These are phyloP conservation scores for Monilinia aucupariae DNA, from an alignment of 2,329 filamentous ascomycete species.

Conservation along the genomic window DNA sequence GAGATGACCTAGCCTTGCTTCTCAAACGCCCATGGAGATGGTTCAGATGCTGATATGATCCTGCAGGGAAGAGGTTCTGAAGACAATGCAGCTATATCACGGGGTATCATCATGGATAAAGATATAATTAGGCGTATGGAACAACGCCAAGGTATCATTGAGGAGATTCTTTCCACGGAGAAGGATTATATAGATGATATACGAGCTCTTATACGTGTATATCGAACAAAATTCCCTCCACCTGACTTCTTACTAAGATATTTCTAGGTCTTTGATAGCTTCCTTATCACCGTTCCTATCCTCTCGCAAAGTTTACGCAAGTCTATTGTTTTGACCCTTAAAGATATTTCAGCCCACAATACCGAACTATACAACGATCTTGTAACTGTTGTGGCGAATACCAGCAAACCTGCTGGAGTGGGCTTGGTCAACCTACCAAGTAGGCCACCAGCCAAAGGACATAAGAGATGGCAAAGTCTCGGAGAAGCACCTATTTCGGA, in stretches of 20 bases:
- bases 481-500: conserved; percentile 36
- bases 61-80: conserved; percentile 50
- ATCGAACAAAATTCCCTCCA: conserved; percentile 44
- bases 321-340: conserved; percentile 73
- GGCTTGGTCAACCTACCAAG: conserved; percentile 28
- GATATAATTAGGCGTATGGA: conserved; percentile 65
- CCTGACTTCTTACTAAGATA: conserved; percentile 63
- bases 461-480: conserved; percentile 45
- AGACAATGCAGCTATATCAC: conserved; percentile 54
- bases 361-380: conserved; percentile 74
- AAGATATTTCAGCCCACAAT: conserved; percentile 76
- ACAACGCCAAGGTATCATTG: conserved; percentile 72
- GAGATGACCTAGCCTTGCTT: neutral
- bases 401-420: conserved; percentile 50
- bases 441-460: conserved; percentile 26
- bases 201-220: conserved; percentile 78
- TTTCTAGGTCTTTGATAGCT: conserved; percentile 63
- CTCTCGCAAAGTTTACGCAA: conserved; percentile 59
- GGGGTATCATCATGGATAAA: conserved; percentile 52
- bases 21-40: neutral
- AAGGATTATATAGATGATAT: conserved; percentile 84
- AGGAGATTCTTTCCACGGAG: conserved; percentile 82
- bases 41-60: neutral
- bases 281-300: conserved; percentile 65
- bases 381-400: conserved; percentile 63